Base-by-base conservation (phyloP, 2,329 filamentous ascomycete genomes). In the Phoma herbarum region DNA sequence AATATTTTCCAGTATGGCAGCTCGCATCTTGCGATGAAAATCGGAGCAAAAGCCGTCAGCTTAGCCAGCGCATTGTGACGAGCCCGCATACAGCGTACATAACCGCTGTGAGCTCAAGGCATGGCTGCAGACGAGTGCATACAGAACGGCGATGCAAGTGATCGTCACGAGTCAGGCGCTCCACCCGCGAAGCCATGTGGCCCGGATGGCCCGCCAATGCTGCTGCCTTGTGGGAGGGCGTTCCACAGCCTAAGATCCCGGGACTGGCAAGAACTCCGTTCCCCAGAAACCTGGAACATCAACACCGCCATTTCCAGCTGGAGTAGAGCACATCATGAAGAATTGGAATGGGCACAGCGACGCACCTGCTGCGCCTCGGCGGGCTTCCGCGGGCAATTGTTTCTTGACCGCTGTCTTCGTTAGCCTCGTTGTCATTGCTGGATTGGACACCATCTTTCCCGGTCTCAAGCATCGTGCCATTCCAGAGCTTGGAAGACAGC, bases 51-150 rank as follows among this genome's bases (percentile, higher is more conserved):
- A 14, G 28, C 52, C 52, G 50, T 59, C 61, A 60, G 48, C 49
- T 56, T 45, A 44, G 61, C 59, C 63, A 65, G 51, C 64, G 55
- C 65, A 67, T 62, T 69, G 68, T 70, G 68, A 70, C 55, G 25
- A 55, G 26, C 52, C 57, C 61, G 66, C 66, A 68, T 66, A 31
- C 29, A 57, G 62, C 67, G 59, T 68, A 67, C 62, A 59, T 69
- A 70, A 58, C 65, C 68, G 68, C 68, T 50, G 61, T 58, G 54
- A 59, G 45, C 43, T 57, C 41, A 43, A 59, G 35, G 43, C 56
- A 49, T 50, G 55, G 62, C 62, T 69, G 67, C 67, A 68, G 60
- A 47, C 37, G 20, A 52, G 59, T 58, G 63, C 64, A 65, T 59
- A 28, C 39, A 42, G 45, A 43, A 43, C 44, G 22, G 52, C 57